Base-by-base conservation (phyloP, 208 protist species). In the Trypanosoma brucei region DNA sequence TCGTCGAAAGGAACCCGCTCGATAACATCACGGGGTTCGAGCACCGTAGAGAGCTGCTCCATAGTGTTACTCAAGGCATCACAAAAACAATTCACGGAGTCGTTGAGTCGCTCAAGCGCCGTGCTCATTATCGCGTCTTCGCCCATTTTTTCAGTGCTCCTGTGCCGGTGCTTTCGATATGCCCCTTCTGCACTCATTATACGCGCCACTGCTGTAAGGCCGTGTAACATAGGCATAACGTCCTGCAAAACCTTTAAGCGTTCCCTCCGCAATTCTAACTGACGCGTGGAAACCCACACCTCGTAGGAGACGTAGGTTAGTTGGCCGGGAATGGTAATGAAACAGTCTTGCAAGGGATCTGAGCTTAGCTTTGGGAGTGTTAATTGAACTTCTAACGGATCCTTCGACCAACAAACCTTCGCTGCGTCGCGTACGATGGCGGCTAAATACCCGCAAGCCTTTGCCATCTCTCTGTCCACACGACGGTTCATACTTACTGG, bases 261-360 rank as follows among this genome's bases (percentile, higher is more conserved):
- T 66, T 88, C 82, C 2, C 62, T 66, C 3, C 82, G 75, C 38
- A 88, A 71, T 64, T 88, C 68, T 44, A 81, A 63, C 37, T 75
- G 81, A 59, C 83, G 72, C 42, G 81, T 79, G 37, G 72, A 82
- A 55, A 79, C 81, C 72, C 74, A 83, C 30, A 76, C 61, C 53
- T 88, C 82, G 62, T 84, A 88, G 65, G 65, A 79, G 55, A 82
- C 52, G 59, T 78, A 71, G 58, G 66, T 66, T 1, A 88, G 62
- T 70, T 75, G 62, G 30, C 13, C 11, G 1, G 72, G 65, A 9
- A 80, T 22, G 30, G 13, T 62, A 36, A 14, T 44, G 9, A 79
- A 72, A 34, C 59, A 36, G 49, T 40, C 37, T 39, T 78, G 75
- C 3, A 88, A 52, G 6, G 82, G 82, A 54, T 80, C 75, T 7